Evolutionary conservation across 106 monocot genomes (phyloP).

Genomic region (Iris macrosiphon): DNA sequence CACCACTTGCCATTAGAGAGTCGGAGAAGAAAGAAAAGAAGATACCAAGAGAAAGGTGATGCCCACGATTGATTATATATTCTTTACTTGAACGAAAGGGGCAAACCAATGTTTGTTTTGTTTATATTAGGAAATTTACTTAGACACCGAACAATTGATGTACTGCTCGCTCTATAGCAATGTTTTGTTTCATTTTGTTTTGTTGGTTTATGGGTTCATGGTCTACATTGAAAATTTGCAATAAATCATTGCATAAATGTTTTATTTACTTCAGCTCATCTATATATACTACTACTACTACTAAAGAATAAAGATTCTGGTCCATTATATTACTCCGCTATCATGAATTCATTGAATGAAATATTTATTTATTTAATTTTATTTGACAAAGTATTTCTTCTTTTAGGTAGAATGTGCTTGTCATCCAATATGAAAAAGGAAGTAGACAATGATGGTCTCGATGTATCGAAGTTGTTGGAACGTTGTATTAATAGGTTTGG

Average conservation of each 20-base stretch:
- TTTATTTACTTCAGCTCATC: too few relatives aligned
- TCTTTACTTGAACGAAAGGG: constrained; percentile 1
- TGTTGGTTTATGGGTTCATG: neutral
- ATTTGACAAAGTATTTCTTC: too few relatives aligned
- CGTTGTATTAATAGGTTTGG: too few relatives aligned
- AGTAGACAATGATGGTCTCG: too few relatives aligned
- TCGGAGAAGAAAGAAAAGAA: neutral
- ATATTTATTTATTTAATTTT: too few relatives aligned
- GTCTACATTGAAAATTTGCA: constrained; percentile 1
- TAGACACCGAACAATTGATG: neutral
- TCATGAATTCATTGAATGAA: too few relatives aligned
- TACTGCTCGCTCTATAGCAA: constrained; percentile 1
- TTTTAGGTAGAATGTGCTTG: too few relatives aligned
- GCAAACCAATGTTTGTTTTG: constrained; percentile 3
- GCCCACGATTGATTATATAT: neutral
- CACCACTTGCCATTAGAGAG: constrained; percentile 4
- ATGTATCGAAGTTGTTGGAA: too few relatives aligned
- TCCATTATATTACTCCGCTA: too few relatives aligned
- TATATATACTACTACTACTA: too few relatives aligned
- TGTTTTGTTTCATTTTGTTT: constrained; percentile 2
- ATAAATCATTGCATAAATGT: neutral
- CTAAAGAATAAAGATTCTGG: too few relatives aligned
- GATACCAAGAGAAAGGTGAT: constrained; percentile 1
- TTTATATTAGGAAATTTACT: constrained; percentile 2
- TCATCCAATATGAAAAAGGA: too few relatives aligned